phyloP scores from a whole-genome alignment of 164 flowering plant genomes.

The Sextonia rubra region DNA sequence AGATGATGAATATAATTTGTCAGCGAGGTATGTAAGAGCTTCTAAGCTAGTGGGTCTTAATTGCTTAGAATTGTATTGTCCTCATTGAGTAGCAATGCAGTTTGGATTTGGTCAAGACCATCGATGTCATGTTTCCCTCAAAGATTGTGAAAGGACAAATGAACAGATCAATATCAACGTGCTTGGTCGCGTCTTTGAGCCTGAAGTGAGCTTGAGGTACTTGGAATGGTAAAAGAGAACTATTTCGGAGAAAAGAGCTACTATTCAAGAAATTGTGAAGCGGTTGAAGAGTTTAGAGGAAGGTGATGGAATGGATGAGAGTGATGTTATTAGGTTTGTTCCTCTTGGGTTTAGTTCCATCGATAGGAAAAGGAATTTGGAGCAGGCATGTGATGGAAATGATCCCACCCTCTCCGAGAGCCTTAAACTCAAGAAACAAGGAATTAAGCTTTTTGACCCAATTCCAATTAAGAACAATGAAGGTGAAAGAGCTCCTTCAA shows the following conservation, averaged over 20 bases:
- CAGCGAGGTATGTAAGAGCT: constrained; percentile 18
- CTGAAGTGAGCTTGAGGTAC: constrained; percentile 23
- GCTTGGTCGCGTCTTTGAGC: constrained; percentile 15
- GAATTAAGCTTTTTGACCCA: no score
- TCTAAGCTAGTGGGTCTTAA: constrained; percentile 28
- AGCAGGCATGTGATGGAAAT: neutral
- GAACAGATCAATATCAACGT: constrained; percentile 9
- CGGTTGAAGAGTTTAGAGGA: neutral
- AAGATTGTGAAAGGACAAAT: neutral
- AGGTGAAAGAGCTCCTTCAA: no score
- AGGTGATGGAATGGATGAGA: neutral
- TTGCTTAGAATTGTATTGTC: constrained; percentile 13
- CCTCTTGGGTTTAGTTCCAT: neutral
- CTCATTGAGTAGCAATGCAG: constrained; percentile 36
- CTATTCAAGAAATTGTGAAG: neutral
- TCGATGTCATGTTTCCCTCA: constrained; percentile 11
- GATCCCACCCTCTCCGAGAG: neutral
- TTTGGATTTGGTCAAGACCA: constrained; percentile 33
- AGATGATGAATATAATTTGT: constrained; percentile 19
- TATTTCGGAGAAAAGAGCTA: neutral
- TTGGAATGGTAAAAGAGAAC: constrained; percentile 25
- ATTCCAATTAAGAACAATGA: no score
- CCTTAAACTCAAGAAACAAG: neutral
- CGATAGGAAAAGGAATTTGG: neutral
- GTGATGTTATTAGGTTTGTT: no score